Percentiles rank a stretch among this genome's conserved stretches.
Evolutionary conservation across 768 basidiomycete species (phyloP).

Genomic region (Gloeopeniophorella convolvens): DNA sequence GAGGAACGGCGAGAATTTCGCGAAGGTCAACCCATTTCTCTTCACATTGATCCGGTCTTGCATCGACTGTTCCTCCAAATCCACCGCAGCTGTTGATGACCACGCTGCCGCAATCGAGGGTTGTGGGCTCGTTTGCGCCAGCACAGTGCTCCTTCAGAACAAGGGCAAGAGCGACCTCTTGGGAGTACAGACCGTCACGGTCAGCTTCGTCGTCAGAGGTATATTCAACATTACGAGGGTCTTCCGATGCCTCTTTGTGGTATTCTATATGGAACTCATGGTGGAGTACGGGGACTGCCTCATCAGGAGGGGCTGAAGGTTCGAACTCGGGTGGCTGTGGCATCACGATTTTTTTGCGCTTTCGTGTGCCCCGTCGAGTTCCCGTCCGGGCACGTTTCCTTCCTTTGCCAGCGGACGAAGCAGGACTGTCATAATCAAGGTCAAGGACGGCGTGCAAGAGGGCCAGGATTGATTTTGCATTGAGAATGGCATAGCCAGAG

Average conservation of each 20-base stretch:
- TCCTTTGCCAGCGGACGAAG: background rate
- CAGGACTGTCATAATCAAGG: background rate
- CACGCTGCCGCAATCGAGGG: conserved; percentile 15
- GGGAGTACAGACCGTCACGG: background rate
- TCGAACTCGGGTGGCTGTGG: background rate
- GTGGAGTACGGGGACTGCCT: conserved; percentile 7
- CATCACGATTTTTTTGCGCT: conserved; percentile 1
- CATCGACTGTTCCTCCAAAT: conserved; percentile 9
- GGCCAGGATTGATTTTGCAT: conserved; percentile 6
- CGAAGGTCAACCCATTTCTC: conserved; percentile 9
- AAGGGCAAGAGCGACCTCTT: conserved; percentile 9
- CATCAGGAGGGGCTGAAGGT: background rate
- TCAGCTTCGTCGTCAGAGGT: conserved; percentile 16
- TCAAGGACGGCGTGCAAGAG: conserved; percentile 3
- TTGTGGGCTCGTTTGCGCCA: conserved; percentile 8
- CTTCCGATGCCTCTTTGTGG: conserved; percentile 2
- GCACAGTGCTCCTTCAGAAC: conserved; percentile 9
- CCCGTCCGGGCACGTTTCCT: conserved; percentile 9
- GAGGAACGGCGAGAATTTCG: conserved; percentile 1
- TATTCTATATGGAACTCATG: conserved; percentile 16
- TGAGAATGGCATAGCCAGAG: conserved; percentile 4
- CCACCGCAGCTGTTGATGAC: conserved; percentile 6
- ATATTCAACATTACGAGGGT: background rate
- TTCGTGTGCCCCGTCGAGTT: background rate
- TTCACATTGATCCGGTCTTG: background rate